These are phyloP conservation scores for Boletus smithii DNA, from an alignment of 1,284 basidiomycete genomes.

Conservation along the genomic window DNA sequence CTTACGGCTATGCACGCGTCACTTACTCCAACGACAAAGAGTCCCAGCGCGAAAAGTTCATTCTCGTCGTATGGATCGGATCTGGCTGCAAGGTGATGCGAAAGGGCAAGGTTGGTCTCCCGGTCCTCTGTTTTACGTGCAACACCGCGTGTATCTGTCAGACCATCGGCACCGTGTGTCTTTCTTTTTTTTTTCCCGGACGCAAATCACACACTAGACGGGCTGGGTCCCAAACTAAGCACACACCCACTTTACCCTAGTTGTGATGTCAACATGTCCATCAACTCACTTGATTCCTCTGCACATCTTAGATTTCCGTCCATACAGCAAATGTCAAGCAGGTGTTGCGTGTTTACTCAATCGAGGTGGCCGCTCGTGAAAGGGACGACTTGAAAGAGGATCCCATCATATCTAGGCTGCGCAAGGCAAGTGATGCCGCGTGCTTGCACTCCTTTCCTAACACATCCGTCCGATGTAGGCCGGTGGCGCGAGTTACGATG, in stretches of 20 bases:
- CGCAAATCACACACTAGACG: constrained; percentile 21
- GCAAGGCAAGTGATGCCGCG: constrained; percentile 55
- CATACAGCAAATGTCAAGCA: constrained; percentile 83
- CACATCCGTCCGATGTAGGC: constrained; percentile 44
- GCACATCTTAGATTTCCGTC: constrained; percentile 70
- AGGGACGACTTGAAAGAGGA: constrained; percentile 82
- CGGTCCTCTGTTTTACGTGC: constrained; percentile 22
- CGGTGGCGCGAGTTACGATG: constrained; percentile 79
- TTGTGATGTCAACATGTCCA: constrained; percentile 12
- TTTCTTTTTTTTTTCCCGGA: constrained; percentile 5
- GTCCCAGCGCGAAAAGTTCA: constrained; percentile 85
- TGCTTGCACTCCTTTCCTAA: constrained; percentile 13
- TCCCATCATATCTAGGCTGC: constrained; percentile 64
- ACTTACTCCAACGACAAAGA: constrained; percentile 85
- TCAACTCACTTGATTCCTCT: constrained; percentile 18
- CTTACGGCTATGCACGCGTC: constrained; percentile 80
- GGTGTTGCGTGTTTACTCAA: constrained; percentile 74
- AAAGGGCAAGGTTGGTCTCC: constrained; percentile 78
- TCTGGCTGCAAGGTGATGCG: constrained; percentile 84
- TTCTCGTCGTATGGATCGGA: constrained; percentile 89
- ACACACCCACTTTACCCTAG: constrained; percentile 28
- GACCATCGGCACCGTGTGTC: constrained; percentile 4
- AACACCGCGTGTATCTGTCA: constrained; percentile 14
- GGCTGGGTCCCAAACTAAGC: constrained; percentile 8
- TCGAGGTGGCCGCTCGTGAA: constrained; percentile 81